A percentile compares a stretch with the other conserved stretches of the same genome.
phyloP scores from a whole-genome alignment of 345 rosid species.

The Odontarrhena argentea region DNA sequence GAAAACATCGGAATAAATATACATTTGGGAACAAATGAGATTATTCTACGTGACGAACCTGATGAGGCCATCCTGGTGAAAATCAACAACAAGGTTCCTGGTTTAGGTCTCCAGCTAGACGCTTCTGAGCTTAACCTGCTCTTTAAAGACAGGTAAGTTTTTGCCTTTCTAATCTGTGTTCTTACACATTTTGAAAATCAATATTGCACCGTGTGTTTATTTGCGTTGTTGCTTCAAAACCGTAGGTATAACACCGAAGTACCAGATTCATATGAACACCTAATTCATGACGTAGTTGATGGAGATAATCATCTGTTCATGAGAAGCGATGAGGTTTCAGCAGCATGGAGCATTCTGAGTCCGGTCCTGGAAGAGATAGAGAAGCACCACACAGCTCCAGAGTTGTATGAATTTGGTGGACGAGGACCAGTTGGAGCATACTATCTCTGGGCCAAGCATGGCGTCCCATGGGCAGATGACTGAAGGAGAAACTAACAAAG shows the following conservation, averaged over 20 bases:
- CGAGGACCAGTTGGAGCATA: constrained; percentile 74
- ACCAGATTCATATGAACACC: constrained; percentile 82
- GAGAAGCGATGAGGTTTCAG: constrained; percentile 85
- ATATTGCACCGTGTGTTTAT: background rate
- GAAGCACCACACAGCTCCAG: constrained; percentile 54
- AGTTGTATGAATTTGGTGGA: constrained; percentile 72
- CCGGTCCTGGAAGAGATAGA: constrained; percentile 62
- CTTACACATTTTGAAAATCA: constrained; percentile 4
- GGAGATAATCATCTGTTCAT: constrained; percentile 81
- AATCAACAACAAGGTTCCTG: constrained; percentile 74
- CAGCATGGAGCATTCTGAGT: constrained; percentile 65
- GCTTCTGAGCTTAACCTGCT: constrained; percentile 78
- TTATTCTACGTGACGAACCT: constrained; percentile 65
- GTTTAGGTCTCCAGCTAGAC: constrained; percentile 71
- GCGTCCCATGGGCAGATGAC: constrained; percentile 65
- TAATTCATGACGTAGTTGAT: constrained; percentile 77
- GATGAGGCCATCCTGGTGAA: constrained; percentile 74
- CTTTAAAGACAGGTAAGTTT: constrained; percentile 66
- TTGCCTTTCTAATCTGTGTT: constrained; percentile 5
- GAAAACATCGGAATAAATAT: constrained; percentile 55
- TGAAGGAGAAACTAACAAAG: constrained; percentile 19
- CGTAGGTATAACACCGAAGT: constrained; percentile 58
- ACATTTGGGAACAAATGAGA: constrained; percentile 61
- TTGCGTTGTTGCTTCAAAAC: constrained; percentile 3
- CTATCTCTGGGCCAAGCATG: constrained; percentile 76